Evolutionary conservation across 1,284 basidiomycete species (phyloP), one percentile per base, ranked within the genome.

Genomic region (Athelia psychrophila): DNA sequence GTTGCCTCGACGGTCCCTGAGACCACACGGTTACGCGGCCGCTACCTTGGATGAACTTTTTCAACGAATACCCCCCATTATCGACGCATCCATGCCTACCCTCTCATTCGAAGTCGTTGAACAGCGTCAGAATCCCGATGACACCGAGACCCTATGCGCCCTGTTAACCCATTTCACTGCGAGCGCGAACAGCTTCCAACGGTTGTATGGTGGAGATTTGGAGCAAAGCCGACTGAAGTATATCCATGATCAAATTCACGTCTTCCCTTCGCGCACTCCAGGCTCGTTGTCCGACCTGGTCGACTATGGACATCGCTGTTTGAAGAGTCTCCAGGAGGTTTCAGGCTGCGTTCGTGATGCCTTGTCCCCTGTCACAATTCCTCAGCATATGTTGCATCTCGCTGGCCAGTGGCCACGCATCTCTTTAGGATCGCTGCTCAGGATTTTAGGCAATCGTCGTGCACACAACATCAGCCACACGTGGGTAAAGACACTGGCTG

Each of bases 401-500:
- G 38, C 38, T 18, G 38, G 38, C 5, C 20, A 18, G n/a, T 42
- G 38, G 38, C 38, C 65, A n/a, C 59, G 55, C 16, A 47, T 69
- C 16, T 67, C 66, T 0, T 35, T 51, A 2, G 53, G 56, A 32
- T 45, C 57, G 0, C 54, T 75, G 12, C 55, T 75, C 2, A 47
- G 55, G 2, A 48, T 38, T 6, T 57, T 71, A 16, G 58, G 27
- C 27, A 42, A 16, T 16, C 38, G 20, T 8, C 63, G 1, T 63
- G 59, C 6, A 56, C 53, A 2, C 57, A 52, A 0, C 25, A 54
- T 62, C n/a, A 23, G 57, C 0, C 24, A 48, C 0, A 27, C 51
- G 12, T 76, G 75, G 76, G 52, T 54, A 27, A n/a, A 24, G 1
- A 54, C 40, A 18, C 48, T 79, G 3, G 56, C 54, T 1, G 9